phyloP scores from a whole-genome alignment of 2,329 filamentous ascomycete species.

The Fusarium nisikadoi region DNA sequence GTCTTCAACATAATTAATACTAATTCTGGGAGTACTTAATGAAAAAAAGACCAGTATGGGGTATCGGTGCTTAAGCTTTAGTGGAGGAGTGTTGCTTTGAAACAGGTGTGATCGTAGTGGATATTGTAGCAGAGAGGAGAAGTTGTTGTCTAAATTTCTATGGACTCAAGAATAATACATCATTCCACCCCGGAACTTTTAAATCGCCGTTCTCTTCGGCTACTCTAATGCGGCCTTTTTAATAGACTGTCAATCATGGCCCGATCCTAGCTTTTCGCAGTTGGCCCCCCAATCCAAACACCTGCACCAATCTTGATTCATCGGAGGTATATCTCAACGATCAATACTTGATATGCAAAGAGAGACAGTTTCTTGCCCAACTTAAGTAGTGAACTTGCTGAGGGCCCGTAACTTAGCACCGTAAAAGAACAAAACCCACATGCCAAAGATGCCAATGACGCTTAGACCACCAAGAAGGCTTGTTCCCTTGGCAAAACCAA shows the following conservation, averaged over 20 bases:
- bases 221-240: neutral
- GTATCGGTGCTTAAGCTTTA: rapidly evolving
- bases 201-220: neutral
- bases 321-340: neutral
- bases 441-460: conserved; percentile 64
- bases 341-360: neutral
- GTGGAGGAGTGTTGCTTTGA: too few species aligned
- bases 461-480: conserved; percentile 61
- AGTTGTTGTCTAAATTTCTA: rapidly evolving
- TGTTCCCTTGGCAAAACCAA: neutral
- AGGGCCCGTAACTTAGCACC: conserved; percentile 64
- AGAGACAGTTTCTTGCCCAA: neutral
- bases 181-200: neutral
- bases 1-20: too few species aligned
- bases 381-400: conserved; percentile 63
- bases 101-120: too few species aligned
- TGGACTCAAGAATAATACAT: neutral
- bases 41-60: too few species aligned
- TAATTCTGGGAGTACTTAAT: too few species aligned
- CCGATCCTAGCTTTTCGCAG: neutral
- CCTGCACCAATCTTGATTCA: rapidly evolving
- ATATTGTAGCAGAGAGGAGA: neutral
- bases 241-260: neutral
- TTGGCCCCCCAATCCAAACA: rapidly evolving
- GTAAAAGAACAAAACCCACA: conserved; percentile 68